Conservation (phyloP, 768 basidiomycete genomes). For the Podaxis sp. region DNA sequence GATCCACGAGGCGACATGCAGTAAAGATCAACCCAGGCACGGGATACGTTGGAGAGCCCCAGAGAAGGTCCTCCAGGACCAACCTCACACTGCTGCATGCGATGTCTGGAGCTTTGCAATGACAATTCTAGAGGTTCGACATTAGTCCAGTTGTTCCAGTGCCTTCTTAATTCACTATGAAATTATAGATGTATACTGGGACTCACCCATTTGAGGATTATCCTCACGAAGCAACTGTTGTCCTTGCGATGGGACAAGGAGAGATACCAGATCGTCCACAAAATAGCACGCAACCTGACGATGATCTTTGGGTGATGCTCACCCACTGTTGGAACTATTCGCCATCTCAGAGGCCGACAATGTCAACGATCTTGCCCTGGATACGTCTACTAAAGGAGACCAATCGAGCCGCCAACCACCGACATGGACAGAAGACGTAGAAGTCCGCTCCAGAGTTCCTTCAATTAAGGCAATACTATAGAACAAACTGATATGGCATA, state of each 20-base stretch:
- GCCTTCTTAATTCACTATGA: background rate
- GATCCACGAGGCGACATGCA: background rate
- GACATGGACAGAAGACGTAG: no score
- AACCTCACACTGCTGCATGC: background rate
- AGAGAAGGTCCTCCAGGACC: background rate
- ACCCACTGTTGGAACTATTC: background rate
- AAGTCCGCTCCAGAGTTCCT: no score
- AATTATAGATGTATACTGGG: background rate
- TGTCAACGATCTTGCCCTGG: background rate
- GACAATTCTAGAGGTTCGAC: background rate
- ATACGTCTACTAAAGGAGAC: background rate
- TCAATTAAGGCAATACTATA: no score
- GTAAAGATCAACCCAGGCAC: no score
- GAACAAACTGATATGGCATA: no score
- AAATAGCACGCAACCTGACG: background rate
- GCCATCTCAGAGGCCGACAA: background rate
- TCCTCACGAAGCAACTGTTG: background rate
- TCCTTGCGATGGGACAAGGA: background rate
- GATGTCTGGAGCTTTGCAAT: constrained; percentile 7
- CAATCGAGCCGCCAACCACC: no score
- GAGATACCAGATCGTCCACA: background rate
- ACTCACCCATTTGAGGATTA: background rate
- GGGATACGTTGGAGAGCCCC: background rate
- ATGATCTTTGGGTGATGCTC: background rate
- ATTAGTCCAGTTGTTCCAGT: no score